Base-by-base conservation (phyloP, 345 rosid species). In the Rhodamnia argentea region DNA sequence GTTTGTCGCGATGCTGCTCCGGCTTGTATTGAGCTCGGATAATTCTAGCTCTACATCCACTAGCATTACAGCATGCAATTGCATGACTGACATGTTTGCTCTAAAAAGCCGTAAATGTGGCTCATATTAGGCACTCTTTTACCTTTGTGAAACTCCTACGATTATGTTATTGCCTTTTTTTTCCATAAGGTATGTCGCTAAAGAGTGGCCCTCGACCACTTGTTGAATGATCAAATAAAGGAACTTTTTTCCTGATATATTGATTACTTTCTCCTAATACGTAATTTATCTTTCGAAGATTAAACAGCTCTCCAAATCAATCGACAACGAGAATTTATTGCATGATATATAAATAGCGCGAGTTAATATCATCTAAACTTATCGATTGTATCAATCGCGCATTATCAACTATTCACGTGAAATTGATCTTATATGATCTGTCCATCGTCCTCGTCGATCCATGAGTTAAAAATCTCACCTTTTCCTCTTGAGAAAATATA, bases 31-130 rank as follows among this genome's bases (percentile, higher is more conserved):
- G 75, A 22, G 42, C 40, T 1, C 11, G 0, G 18, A 29, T 15
- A 62, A 62, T 29, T 62, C 0, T 0, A 0, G 0, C 6, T 62
- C 4, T 15, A 29, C 22, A 29, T 64, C 76, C 3, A 29, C 3
- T 0, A 1, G 0, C 0, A 27, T 3, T 27, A 62, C 2, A 64
- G 12, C 0, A 29, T 1, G 1, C n/a, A n/a, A n/a, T n/a, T n/a
- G n/a, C 42, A 15, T 7, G 42, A 7, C 12, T n/a, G 2, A 62
- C 0, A 15, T 0, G 5, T 29, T 16, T 29, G 12, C 6, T 64
- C 76, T 64, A 64, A 32, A 15, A 62, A 29, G 9, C 15, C 22
- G 5, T 62, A 27, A 27, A 62, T 29, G 42, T 29, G 42, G 23
- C 76, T 29, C 42, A 29, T 1, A 27, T 7, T 62, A 62, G 29